These are phyloP conservation scores for Ogataea saltuana DNA, from an alignment of 805 yeast species.

Conservation along the genomic window DNA sequence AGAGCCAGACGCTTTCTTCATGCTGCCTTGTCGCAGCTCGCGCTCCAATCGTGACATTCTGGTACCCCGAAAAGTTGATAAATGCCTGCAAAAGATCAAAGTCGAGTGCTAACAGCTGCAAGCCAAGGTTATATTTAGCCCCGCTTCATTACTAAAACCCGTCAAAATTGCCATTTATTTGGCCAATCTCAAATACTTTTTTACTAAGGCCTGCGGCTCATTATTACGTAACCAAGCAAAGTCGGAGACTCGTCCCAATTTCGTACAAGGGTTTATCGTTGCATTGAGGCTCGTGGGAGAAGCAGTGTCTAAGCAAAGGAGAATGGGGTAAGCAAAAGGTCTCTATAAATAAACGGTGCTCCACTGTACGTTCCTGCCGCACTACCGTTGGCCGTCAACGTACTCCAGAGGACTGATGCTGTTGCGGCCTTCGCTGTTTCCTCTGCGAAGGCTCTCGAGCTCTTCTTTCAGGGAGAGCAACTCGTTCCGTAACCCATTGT, in stretches of 20 bases:
- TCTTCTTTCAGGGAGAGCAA: slow-evolving; percentile 37
- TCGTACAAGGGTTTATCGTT: too few species aligned
- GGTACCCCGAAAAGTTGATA: background rate
- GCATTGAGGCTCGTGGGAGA: too few species aligned
- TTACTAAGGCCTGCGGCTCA: background rate
- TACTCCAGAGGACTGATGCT: slow-evolving; percentile 27
- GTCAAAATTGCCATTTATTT: background rate
- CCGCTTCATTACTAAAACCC: slow-evolving; percentile 3
- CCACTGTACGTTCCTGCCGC: slow-evolving; percentile 4
- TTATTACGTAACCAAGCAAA: background rate
- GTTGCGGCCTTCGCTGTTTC: slow-evolving; percentile 9
- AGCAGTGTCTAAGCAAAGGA: background rate
- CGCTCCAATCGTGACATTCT: slow-evolving; percentile 25
- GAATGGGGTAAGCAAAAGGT: background rate
- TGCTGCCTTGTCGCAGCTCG: slow-evolving; percentile 15
- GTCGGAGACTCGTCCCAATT: too few species aligned
- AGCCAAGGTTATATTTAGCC: slow-evolving; percentile 2
- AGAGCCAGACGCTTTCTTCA: slow-evolving; percentile 7
- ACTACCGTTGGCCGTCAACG: slow-evolving; percentile 7
- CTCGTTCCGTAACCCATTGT: slow-evolving; percentile 38
- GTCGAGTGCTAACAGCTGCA: background rate
- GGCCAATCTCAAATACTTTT: background rate
- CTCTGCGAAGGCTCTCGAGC: slow-evolving; percentile 11
- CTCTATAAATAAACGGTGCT: background rate
- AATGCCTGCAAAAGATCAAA: background rate